Evolutionary conservation across 768 basidiomycete genomes (phyloP), one percentile per base, ranked within the genome.

Genomic region (Sporobolomyces phaffii): DNA sequence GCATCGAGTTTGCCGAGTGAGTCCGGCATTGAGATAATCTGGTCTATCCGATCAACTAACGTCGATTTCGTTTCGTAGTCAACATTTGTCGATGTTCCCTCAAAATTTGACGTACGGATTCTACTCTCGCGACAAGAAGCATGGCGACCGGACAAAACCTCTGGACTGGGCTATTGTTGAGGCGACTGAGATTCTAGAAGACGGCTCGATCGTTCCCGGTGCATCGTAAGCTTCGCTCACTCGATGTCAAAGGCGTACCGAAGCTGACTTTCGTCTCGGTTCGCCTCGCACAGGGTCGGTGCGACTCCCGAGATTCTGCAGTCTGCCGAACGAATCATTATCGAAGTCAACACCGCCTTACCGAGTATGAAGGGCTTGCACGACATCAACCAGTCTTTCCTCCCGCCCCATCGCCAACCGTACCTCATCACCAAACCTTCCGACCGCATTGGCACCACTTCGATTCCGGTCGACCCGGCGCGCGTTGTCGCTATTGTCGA

Each of bases 281-380:
- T 50, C 49, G 26, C 24, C 20, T 50, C 49, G 18, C 13, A 28
- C 49, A 57, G 54, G 5, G 76, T 76, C 26, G 76, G 76, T 18
- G 76, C 76, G 2, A 74, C 76, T 7, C 76, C 76, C 24, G 76
- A 76, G 58, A 73, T 76, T 45, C 54, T 76, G n/a, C 64, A 66
- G 43, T 59, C 60, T 17, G 74, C 76, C 7, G 73, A 75, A 28
- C 72, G 72, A 59, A 75, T 76, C 68, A 73, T 76, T 57, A 69
- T 76, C 57, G 76, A 76, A 68, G 73, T 76, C 69, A 76, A 76
- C 70, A 76, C 76, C n/a, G 33, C 63, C 24, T 65, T 75, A 11
- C 76, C 76, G 3, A 62, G 54, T 36, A 73, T 76, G 62, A 63
- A 73, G 33, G 75, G 75, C 0, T 65, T 76, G 28, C 76, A 76